Conservation (phyloP, 2,329 filamentous ascomycete genomes). For the Corinectria fuckeliana region DNA sequence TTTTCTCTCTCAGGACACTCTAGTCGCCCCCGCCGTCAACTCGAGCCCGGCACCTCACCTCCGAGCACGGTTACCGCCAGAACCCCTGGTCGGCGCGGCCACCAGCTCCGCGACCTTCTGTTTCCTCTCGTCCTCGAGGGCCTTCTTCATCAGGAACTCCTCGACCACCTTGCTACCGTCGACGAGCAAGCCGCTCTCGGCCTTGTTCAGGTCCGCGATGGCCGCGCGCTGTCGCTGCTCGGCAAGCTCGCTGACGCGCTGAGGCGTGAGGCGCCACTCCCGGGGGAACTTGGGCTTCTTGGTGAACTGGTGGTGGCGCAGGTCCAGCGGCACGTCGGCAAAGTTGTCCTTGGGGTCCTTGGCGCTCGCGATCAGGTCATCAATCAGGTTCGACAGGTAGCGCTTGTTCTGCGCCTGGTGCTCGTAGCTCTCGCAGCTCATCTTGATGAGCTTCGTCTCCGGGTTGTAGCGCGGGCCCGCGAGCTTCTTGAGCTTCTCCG, state of each 20-base stretch:
- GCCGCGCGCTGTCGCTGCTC: constrained; percentile 60
- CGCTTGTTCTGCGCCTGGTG: constrained; percentile 96
- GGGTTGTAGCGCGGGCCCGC: constrained; percentile 88
- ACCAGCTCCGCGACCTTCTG: constrained; percentile 43
- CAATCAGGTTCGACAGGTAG: constrained; percentile 82
- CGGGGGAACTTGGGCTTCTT: constrained; percentile 75
- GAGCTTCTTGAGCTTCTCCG: constrained; percentile 85
- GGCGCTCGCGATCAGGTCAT: constrained; percentile 75
- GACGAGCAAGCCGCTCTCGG: constrained; percentile 62
- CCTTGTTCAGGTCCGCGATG: constrained; percentile 60
- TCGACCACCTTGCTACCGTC: constrained; percentile 61
- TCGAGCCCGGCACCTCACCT: constrained; percentile 24
- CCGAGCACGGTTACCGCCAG: constrained; percentile 29
- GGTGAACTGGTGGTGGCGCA: constrained; percentile 81
- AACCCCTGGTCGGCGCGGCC: constrained; percentile 29
- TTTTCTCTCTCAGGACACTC: constrained; percentile 9
- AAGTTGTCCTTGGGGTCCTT: constrained; percentile 83
- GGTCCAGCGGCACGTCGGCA: constrained; percentile 87
- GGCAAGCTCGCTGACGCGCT: constrained; percentile 71
- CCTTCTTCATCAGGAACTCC: constrained; percentile 41
- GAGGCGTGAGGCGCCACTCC: constrained; percentile 79
- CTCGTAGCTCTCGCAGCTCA: constrained; percentile 88
- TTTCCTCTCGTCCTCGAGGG: constrained; percentile 44
- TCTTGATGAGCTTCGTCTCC: constrained; percentile 78
- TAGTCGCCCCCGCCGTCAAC: neutral